Conservation (phyloP, 2,329 filamentous ascomycete genomes). For the Ilyonectria sp. region DNA sequence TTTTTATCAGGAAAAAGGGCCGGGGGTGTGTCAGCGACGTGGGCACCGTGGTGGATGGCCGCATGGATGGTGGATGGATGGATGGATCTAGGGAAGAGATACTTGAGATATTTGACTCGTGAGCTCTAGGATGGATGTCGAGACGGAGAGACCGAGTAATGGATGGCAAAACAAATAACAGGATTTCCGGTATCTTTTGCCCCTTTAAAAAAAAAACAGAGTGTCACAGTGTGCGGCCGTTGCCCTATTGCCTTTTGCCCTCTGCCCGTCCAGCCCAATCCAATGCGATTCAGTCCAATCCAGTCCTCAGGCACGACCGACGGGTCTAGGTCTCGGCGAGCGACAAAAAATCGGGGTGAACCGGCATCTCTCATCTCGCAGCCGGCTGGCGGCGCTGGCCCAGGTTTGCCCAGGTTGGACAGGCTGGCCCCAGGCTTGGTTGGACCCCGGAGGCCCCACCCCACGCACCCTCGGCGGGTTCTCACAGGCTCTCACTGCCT, state of each 20-base stretch:
- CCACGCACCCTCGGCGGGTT: conserved; percentile 25
- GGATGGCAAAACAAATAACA: conserved; percentile 6
- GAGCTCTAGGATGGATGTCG: neutral
- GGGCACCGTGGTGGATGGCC: conserved; percentile 36
- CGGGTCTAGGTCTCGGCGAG: conserved; percentile 50
- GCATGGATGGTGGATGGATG: conserved; percentile 41
- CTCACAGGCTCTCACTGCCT: conserved; percentile 25
- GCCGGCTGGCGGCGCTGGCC: conserved; percentile 36
- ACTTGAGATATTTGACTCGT: conserved; percentile 25
- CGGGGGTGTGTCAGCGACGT: conserved; percentile 31
- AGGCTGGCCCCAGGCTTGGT: conserved; percentile 41
- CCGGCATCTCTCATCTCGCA: conserved; percentile 52
- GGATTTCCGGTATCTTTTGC: conserved; percentile 14
- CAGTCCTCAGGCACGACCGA: conserved; percentile 29
- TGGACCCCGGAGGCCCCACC: conserved; percentile 36
- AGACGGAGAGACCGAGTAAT: conserved; percentile 17
- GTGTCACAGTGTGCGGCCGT: conserved; percentile 16
- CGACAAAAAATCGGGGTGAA: conserved; percentile 54
- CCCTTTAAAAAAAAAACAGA: conserved; percentile 15
- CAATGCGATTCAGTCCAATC: conserved; percentile 9
- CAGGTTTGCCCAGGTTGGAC: conserved; percentile 19
- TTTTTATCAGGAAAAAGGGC: conserved; percentile 24
- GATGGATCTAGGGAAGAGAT: conserved; percentile 27
- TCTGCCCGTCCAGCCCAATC: conserved; percentile 14
- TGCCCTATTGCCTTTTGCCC: conserved; percentile 6